A percentile compares a stretch with the other conserved stretches of the same genome.
Evolutionary conservation across 2,329 filamentous ascomycete species (phyloP).

Genomic region (Sclerotinia nivalis): DNA sequence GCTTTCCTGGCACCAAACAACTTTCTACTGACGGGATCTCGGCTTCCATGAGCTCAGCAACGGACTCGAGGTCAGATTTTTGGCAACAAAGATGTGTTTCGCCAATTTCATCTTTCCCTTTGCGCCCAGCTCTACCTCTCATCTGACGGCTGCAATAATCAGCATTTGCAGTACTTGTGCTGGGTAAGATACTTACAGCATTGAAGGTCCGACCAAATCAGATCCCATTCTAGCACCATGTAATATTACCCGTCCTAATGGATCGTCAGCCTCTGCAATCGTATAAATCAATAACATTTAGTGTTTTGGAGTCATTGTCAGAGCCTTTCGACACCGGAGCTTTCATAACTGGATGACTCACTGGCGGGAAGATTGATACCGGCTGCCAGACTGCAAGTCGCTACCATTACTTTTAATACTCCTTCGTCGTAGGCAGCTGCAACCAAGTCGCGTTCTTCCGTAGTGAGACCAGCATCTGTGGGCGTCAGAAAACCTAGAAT

Average conservation of each 20-base stretch:
- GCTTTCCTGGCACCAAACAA: constrained; percentile 65
- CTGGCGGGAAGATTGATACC: constrained; percentile 77
- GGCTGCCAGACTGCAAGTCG: constrained; percentile 77
- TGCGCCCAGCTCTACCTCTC: constrained; percentile 74
- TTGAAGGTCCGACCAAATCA: constrained; percentile 73
- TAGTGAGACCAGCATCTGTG: constrained; percentile 64
- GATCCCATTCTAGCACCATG: constrained; percentile 75
- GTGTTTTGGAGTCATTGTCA: neutral
- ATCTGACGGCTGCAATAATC: constrained; percentile 61
- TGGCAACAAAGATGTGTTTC: constrained; percentile 78
- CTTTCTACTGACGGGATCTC: constrained; percentile 71
- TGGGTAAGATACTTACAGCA: constrained; percentile 54
- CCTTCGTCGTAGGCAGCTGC: constrained; percentile 70
- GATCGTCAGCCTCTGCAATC: neutral
- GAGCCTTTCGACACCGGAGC: too few species aligned
- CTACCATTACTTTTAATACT: constrained; percentile 68
- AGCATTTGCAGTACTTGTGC: constrained; percentile 28
- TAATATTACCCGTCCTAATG: constrained; percentile 62
- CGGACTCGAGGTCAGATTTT: constrained; percentile 65
- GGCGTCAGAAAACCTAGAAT: neutral
- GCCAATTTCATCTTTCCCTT: constrained; percentile 75
- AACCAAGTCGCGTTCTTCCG: constrained; percentile 72
- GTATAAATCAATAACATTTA: neutral
- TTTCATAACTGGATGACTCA: neutral
- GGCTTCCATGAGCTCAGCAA: constrained; percentile 69